A percentile compares a stretch with the other conserved stretches of the same genome.
These are phyloP conservation scores for Fomitopsis pinicola DNA, from an alignment of 1,284 basidiomycete species.

Conservation along the genomic window DNA sequence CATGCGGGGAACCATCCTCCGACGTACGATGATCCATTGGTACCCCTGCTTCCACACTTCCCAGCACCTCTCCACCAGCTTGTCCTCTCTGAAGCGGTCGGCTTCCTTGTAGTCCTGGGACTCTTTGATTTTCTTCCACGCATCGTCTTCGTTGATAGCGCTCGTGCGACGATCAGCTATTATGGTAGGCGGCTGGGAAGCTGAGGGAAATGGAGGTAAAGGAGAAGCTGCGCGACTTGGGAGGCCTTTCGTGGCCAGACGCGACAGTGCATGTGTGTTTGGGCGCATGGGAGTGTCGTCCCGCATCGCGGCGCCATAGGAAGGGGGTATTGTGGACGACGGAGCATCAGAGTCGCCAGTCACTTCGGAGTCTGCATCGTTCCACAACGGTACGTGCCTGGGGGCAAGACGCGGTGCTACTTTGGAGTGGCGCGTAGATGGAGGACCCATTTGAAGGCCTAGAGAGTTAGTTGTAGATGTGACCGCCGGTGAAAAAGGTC, in stretches of 20 bases:
- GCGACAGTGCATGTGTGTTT: constrained; percentile 9
- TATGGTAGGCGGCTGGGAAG: constrained; percentile 28
- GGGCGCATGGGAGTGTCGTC: constrained; percentile 13
- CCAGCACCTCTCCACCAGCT: constrained; percentile 63
- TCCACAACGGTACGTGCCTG: constrained; percentile 26
- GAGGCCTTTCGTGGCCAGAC: constrained; percentile 12
- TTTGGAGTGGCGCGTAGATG: constrained; percentile 9
- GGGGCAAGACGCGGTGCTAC: constrained; percentile 11
- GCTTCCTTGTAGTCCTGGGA: constrained; percentile 66
- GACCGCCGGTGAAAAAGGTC: constrained; percentile 18
- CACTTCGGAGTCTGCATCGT: constrained; percentile 33
- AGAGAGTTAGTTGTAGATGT: constrained; percentile 26
- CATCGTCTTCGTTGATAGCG: constrained; percentile 61
- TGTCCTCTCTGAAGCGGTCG: constrained; percentile 59
- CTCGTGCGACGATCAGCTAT: constrained; percentile 38
- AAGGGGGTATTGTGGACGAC: constrained; percentile 46
- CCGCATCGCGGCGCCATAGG: constrained; percentile 42
- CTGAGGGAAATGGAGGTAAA: constrained; percentile 7
- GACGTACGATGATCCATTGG: constrained; percentile 65
- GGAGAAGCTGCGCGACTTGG: constrained; percentile 2
- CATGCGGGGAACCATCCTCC: constrained; percentile 3
- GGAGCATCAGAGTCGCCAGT: constrained; percentile 30
- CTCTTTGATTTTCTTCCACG: constrained; percentile 72
- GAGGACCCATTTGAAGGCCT: constrained; percentile 25
- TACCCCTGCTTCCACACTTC: constrained; percentile 66